Evolutionary conservation across 805 yeast genomes (phyloP).

Genomic region (Metschnikowia noctiluminum): DNA sequence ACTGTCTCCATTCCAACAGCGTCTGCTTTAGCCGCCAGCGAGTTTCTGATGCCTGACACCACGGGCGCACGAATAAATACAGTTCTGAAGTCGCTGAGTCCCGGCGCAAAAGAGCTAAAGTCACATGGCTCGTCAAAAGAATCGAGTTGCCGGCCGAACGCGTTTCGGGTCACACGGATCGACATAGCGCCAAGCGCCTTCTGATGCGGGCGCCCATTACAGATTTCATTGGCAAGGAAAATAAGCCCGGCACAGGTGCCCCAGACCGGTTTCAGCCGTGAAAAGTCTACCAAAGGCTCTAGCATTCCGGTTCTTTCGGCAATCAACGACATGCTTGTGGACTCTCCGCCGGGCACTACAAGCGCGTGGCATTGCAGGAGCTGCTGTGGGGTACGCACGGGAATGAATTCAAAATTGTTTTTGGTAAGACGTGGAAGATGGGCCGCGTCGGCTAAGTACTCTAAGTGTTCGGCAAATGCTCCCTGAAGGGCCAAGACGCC

Average conservation of each 20-base stretch:
- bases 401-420: constrained; percentile 33
- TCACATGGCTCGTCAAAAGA: constrained; percentile 53
- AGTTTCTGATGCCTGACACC: constrained; percentile 34
- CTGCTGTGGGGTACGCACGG: constrained; percentile 53
- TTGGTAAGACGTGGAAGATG: constrained; percentile 5
- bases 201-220: constrained; percentile 53
- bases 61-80: constrained; percentile 79
- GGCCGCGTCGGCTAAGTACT: constrained; percentile 21
- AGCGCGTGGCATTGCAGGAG: constrained; percentile 52
- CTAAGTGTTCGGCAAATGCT: constrained; percentile 67
- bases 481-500: constrained; percentile 82
- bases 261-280: constrained; percentile 60
- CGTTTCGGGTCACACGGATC: constrained; percentile 64
- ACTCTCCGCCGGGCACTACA: constrained; percentile 72
- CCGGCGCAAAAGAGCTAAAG: constrained; percentile 41
- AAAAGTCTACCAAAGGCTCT: constrained; percentile 50
- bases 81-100: constrained; percentile 38
- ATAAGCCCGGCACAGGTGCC: constrained; percentile 87
- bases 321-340: constrained; percentile 65
- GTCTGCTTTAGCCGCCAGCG: background rate
- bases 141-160: constrained; percentile 75
- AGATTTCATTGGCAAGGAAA: constrained; percentile 52
- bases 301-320: constrained; percentile 63
- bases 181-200: constrained; percentile 61
- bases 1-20: constrained; percentile 5